Conservation (phyloP, 257 asterid genomes). For the Ophiorrhiza pumila region DNA sequence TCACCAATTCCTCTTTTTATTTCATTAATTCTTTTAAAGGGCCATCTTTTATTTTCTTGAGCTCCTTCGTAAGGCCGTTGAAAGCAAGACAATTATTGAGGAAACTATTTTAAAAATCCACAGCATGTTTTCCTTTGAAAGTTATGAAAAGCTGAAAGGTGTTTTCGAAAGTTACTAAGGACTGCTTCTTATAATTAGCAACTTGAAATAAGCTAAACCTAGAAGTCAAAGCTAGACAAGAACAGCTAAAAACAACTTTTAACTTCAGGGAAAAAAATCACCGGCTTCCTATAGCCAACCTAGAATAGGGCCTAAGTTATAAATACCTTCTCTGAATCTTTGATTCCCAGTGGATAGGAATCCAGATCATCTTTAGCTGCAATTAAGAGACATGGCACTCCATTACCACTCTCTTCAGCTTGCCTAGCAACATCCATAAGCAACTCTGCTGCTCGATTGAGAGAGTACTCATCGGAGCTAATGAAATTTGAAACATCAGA, state of each 20-base stretch:
- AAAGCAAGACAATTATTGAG: not conserved
- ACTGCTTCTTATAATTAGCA: not conserved
- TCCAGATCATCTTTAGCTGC: slow-evolving; percentile 85
- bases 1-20: not conserved
- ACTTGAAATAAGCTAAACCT: not conserved
- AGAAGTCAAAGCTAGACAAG: no score
- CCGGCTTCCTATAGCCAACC: no score
- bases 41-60: not conserved
- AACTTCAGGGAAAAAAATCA: no score
- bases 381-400: slow-evolving; percentile 87
- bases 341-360: slow-evolving; percentile 49
- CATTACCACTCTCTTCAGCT: slow-evolving; percentile 71
- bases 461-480: slow-evolving; percentile 79
- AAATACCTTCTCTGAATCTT: slow-evolving; percentile 71
- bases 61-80: not conserved
- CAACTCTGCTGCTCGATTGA: slow-evolving; percentile 73
- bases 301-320: slow-evolving; percentile 6
- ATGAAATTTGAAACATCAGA: slow-evolving; percentile 17
- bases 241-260: no score
- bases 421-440: slow-evolving; percentile 64
- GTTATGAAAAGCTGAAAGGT: not conserved
- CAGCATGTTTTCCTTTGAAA: not conserved
- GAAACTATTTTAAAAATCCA: not conserved
- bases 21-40: not conserved
- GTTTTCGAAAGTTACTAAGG: not conserved